Percentiles rank a stretch among this genome's conserved stretches.
phyloP scores from a whole-genome alignment of 352 stramenopile species.

The Phytophthora fragariaefolia region DNA sequence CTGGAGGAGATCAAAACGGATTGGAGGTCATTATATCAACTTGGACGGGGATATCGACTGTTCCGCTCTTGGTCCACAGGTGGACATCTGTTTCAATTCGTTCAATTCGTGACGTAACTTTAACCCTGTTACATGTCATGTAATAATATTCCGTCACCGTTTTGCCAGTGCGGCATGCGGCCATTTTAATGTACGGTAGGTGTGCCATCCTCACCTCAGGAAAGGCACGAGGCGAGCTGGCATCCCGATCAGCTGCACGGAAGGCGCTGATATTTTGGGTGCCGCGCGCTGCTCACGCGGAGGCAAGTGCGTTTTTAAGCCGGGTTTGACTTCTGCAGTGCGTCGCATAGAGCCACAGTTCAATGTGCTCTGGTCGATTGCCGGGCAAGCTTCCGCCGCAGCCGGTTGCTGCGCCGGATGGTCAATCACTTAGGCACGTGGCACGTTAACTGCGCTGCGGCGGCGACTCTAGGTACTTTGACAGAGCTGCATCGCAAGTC shows the following conservation, averaged over 20 bases:
- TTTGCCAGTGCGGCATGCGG: conserved; percentile 2
- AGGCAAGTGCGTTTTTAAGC: background rate
- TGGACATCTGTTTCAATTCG: conserved; percentile 1
- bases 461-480: too few relatives aligned
- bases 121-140: too few relatives aligned
- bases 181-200: too few relatives aligned
- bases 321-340: background rate
- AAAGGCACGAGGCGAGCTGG: too few relatives aligned
- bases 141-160: conserved; percentile 1
- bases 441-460: too few relatives aligned
- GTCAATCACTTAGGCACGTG: background rate
- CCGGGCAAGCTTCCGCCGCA: too few relatives aligned
- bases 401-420: background rate
- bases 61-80: conserved; percentile 7
- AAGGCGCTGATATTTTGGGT: background rate
- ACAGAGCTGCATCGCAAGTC: background rate
- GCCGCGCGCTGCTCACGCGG: background rate
- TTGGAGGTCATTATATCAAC: too few relatives aligned
- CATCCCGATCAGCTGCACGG: too few relatives aligned
- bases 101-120: too few relatives aligned
- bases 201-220: too few relatives aligned
- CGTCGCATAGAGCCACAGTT: conserved; percentile 1
- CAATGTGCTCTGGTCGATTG: too few relatives aligned
- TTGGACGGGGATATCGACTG: background rate
- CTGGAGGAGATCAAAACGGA: conserved; percentile 10